These are phyloP conservation scores for Hypocreales sp. DNA, from an alignment of 2,329 filamentous ascomycete species.

Conservation along the genomic window DNA sequence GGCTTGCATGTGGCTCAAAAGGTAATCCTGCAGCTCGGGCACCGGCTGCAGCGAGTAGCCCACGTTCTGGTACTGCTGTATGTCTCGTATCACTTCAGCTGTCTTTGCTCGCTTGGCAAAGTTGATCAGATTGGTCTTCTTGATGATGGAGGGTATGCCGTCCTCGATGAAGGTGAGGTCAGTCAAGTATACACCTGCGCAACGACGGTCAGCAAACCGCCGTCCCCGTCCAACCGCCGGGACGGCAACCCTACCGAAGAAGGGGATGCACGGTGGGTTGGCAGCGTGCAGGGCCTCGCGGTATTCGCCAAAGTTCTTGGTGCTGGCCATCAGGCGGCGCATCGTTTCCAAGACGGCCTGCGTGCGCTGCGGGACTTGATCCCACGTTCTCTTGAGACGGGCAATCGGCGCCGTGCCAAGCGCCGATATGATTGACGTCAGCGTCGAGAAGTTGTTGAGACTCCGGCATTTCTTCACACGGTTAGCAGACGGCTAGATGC, in stretches of 20 bases:
- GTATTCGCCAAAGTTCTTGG: constrained; percentile 96
- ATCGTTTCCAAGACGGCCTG: constrained; percentile 71
- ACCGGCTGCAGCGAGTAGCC: constrained; percentile 88
- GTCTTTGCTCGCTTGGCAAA: constrained; percentile 98
- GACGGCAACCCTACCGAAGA: constrained; percentile 58
- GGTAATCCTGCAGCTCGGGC: constrained; percentile 88
- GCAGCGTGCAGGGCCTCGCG: constrained; percentile 82
- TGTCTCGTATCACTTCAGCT: constrained; percentile 93
- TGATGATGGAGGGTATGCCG: constrained; percentile 89
- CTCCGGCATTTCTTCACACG: constrained; percentile 65
- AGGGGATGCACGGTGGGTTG: constrained; percentile 94
- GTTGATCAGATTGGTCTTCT: constrained; percentile 94
- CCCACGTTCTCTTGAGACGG: constrained; percentile 85
- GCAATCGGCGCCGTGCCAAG: constrained; percentile 90
- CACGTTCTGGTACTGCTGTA: constrained; percentile 96
- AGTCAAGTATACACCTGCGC: constrained; percentile 93
- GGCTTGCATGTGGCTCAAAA: constrained; percentile 87
- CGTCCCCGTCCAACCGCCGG: neutral
- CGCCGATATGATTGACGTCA: constrained; percentile 95
- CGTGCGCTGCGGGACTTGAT: constrained; percentile 77
- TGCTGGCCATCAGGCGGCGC: constrained; percentile 90
- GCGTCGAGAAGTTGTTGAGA: constrained; percentile 91
- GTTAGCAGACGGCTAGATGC: too few species aligned
- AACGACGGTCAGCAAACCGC: neutral
- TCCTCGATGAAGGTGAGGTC: constrained; percentile 98